Evolutionary conservation across 2,329 filamentous ascomycete genomes (phyloP).

Genomic region (Nannizziopsis barbatae): DNA sequence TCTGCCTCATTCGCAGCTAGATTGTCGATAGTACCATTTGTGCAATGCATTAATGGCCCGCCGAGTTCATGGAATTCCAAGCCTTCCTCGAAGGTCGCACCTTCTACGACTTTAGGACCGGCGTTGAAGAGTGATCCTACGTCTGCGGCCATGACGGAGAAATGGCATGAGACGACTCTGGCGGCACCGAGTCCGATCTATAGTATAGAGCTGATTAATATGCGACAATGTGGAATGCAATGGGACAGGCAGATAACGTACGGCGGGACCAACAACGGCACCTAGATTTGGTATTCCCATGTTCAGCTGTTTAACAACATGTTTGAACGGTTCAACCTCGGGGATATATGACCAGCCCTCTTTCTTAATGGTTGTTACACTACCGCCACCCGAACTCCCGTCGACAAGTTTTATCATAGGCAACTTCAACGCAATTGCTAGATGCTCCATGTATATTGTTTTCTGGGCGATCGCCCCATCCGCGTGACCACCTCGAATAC

Average conservation of each 20-base stretch:
- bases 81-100: constrained; percentile 54
- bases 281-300: constrained; percentile 54
- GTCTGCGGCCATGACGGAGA: constrained; percentile 55
- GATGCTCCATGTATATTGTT: constrained; percentile 52
- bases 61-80: constrained; percentile 49
- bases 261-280: constrained; percentile 51
- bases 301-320: constrained; percentile 49
- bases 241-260: constrained; percentile 16
- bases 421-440: constrained; percentile 46
- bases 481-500: constrained; percentile 52
- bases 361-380: constrained; percentile 48
- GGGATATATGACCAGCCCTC: constrained; percentile 51
- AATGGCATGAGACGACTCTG: constrained; percentile 51
- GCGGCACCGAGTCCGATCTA: constrained; percentile 52
- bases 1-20: constrained; percentile 49
- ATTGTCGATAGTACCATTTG: constrained; percentile 57
- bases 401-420: constrained; percentile 56
- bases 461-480: constrained; percentile 49
- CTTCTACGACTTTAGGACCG: constrained; percentile 51
- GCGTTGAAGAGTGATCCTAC: constrained; percentile 54
- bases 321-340: constrained; percentile 43
- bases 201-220: not conserved
- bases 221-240: not conserved
- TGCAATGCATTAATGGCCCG: constrained; percentile 51
- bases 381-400: constrained; percentile 52